Conservation (phyloP, 2,329 filamentous ascomycete genomes). For the Periconia sp. region DNA sequence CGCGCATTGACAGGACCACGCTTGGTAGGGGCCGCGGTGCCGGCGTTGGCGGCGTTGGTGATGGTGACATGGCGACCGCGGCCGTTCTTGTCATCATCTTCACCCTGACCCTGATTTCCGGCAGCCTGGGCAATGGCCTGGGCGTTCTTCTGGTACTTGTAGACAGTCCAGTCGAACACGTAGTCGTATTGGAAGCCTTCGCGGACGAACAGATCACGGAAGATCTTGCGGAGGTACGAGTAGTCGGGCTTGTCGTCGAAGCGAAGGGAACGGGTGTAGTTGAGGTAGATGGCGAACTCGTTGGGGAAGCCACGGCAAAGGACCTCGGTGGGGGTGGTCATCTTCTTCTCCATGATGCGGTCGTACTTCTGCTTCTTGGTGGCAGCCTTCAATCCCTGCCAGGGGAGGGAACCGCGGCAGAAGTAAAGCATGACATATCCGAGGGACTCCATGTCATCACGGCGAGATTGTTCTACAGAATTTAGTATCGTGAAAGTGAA, state of each 20-base stretch:
- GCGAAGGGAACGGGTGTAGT: constrained; percentile 97
- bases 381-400: constrained; percentile 97
- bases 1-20: constrained; percentile 74
- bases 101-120: constrained; percentile 63
- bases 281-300: constrained; percentile 98
- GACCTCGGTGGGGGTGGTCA: constrained; percentile 98
- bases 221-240: constrained; percentile 99
- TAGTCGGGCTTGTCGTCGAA: constrained; percentile 99
- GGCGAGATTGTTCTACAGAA: constrained; percentile 83
- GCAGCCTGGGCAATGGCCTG: constrained; percentile 88
- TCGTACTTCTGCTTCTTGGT: constrained; percentile 99
- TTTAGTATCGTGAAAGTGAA: constrained; percentile 14
- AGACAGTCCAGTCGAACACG: constrained; percentile 99
- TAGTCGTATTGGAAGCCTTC: constrained; percentile 99
- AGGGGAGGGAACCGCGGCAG: constrained; percentile 96
- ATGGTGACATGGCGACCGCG: constrained; percentile 59
- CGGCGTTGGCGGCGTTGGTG: constrained; percentile 66
- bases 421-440: constrained; percentile 99
- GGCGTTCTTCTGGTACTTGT: constrained; percentile 99
- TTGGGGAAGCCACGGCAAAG: constrained; percentile 99
- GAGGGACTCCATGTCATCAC: constrained; percentile 98
- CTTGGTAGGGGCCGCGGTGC: constrained; percentile 61
- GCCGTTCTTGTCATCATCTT: constrained; percentile 75
- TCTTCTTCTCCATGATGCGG: constrained; percentile 99
- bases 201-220: constrained; percentile 97